phyloP scores from a whole-genome alignment of 805 yeast genomes.

The Cyberlindnera maclurae region DNA sequence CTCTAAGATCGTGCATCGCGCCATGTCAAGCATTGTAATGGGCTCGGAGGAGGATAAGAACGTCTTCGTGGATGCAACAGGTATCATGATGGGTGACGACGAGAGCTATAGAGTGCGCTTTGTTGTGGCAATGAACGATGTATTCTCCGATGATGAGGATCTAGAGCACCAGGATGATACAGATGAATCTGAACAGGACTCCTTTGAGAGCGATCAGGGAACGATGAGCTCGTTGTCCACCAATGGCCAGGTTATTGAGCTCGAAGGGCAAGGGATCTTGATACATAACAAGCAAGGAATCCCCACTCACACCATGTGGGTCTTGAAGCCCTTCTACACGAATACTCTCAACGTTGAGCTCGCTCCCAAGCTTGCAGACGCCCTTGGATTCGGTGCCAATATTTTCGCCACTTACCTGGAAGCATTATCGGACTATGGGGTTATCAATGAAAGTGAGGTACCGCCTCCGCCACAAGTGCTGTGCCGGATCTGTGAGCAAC shows the following conservation, averaged over 20 bases:
- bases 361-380: constrained; percentile 61
- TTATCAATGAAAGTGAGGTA: constrained; percentile 53
- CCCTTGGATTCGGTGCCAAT: constrained; percentile 85
- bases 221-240: constrained; percentile 35
- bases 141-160: constrained; percentile 18
- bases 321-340: constrained; percentile 71
- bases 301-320: constrained; percentile 90
- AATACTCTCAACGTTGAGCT: constrained; percentile 57
- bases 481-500: constrained; percentile 88
- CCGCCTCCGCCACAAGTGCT: constrained; percentile 79
- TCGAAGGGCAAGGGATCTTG: constrained; percentile 92
- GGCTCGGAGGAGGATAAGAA: constrained; percentile 58
- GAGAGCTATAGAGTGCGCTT: constrained; percentile 74
- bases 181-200: neutral
- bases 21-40: constrained; percentile 55
- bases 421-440: constrained; percentile 54
- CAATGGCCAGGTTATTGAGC: constrained; percentile 56
- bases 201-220: constrained; percentile 27
- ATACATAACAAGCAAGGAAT: constrained; percentile 54
- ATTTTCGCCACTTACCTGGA: constrained; percentile 70
- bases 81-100: constrained; percentile 66
- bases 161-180: constrained; percentile 1
- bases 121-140: constrained; percentile 37
- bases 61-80: constrained; percentile 64
- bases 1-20: constrained; percentile 44